phyloP scores from a whole-genome alignment of 345 rosid species.

The Ceriops zippeliana region DNA sequence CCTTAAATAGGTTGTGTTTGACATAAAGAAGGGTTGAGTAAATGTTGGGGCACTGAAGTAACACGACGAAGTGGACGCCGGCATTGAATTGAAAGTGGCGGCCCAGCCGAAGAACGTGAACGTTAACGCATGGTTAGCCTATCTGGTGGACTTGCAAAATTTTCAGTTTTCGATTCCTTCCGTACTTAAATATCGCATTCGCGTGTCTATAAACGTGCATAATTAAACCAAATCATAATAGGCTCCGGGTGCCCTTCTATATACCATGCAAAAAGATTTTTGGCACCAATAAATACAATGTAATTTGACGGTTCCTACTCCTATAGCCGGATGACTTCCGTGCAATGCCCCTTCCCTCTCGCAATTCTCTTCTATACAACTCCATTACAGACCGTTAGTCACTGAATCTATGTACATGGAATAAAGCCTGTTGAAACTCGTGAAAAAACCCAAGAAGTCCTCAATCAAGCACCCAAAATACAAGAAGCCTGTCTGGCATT shows the following conservation, averaged over 20 bases:
- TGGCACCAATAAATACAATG: conserved; percentile 23
- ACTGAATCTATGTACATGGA: conserved; percentile 38
- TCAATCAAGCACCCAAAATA: conserved; percentile 14
- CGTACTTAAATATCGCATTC: too few relatives aligned
- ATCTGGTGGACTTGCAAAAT: neutral
- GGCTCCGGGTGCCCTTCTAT: conserved; percentile 13
- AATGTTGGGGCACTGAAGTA: conserved; percentile 10
- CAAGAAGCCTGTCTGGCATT: conserved; percentile 13
- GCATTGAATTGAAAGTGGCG: conserved; percentile 20
- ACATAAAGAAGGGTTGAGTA: conserved; percentile 2
- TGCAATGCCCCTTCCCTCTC: conserved; percentile 8
- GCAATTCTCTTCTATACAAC: conserved; percentile 37
- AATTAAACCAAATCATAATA: neutral
- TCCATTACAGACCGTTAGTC: conserved; percentile 27
- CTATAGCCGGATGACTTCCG: conserved; percentile 19
- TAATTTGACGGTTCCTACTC: conserved; percentile 9
- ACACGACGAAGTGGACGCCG: conserved; percentile 2
- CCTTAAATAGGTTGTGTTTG: conserved; percentile 18
- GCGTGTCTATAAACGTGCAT: too few relatives aligned
- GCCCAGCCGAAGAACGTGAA: neutral
- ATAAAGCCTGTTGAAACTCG: conserved; percentile 8
- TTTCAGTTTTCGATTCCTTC: neutral
- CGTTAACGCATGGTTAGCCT: neutral
- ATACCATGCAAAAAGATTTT: conserved; percentile 23
- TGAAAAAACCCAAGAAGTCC: conserved; percentile 20